Evolutionary conservation across 768 basidiomycete genomes (phyloP).

Genomic region (Panaeolus cyanescens): DNA sequence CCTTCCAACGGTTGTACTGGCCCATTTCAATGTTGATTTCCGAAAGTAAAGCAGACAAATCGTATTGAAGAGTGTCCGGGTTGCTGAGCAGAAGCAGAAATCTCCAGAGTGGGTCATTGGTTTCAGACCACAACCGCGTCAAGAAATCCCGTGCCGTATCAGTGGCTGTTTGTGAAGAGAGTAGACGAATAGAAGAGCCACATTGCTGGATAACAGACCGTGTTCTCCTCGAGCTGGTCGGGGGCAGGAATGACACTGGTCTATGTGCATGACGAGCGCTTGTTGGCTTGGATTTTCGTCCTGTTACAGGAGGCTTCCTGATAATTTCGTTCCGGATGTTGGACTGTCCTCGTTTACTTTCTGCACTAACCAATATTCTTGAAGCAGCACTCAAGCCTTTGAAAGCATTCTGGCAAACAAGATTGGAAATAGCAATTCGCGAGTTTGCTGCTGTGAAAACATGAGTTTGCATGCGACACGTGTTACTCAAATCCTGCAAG

Average conservation of each 20-base stretch:
- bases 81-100: not conserved
- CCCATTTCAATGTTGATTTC: not conserved
- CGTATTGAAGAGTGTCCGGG: not conserved
- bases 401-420: not conserved
- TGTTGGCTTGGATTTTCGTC: not conserved
- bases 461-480: not conserved
- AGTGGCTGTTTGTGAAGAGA: not conserved
- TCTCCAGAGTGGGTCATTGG: slow-evolving; percentile 1
- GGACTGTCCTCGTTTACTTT: not conserved
- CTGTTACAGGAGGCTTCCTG: not conserved
- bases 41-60: not conserved
- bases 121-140: not conserved
- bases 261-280: not conserved
- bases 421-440: not conserved
- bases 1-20: not conserved
- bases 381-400: not conserved
- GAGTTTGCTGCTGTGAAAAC: not conserved
- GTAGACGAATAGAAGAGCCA: not conserved
- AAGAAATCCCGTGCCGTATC: not conserved
- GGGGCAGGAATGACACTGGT: not conserved
- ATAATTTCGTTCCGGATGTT: not conserved
- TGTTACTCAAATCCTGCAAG: not conserved
- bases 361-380: not conserved
- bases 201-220: not conserved
- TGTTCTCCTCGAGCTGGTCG: not conserved